Base-by-base conservation (phyloP, 208 protist species). In the Acanthamoeba castellanii region DNA sequence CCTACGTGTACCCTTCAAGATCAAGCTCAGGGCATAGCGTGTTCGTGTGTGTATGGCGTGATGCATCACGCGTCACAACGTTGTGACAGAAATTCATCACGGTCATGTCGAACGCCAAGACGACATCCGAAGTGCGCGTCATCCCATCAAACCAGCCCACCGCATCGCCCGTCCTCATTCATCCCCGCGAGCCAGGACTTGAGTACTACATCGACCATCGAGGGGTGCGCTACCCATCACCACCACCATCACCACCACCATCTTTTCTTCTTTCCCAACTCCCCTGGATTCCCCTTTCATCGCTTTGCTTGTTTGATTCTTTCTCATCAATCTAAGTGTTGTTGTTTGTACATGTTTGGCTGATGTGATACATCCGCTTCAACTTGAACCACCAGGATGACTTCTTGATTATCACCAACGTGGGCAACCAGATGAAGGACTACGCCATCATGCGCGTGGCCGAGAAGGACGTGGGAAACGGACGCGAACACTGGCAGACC, bases 161-260 rank as follows among this genome's bases (percentile, higher is more conserved):
- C 13, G 42, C 78, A 4, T 22, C 78, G 22, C 50, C 78, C n/a
- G 3, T 87, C 32, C 78, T 87, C 25, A 87, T 87, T 25, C 78
- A 87, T 25, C 30, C 30, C 6, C 78, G 78, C 78, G 47, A 87
- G 50, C 42, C 78, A 3, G 78, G 78, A 2, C 50, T 87, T 20
- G 78, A 87, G 78, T 87, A 87, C 50, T 87, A 87, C 78, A 61
- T 87, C 47, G 78, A 87, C n/a, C 78, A 87, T 32, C 50, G 47
- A 30, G 78, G 78, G 37, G 78, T 87, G 57, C 8, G 50, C 22
- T 16, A 57, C 16, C 52, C 52, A 57, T 57, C 52, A 20, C 52
- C 52, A 20, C 52, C 52, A 57, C 47, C 4, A 52, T 52, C 47
- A 52, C n/a, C n/a, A n/a, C n/a, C n/a, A 64, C 59, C 20, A 22